phyloP scores from a whole-genome alignment of 331 rosid genomes.

The Pyracantha coccinea region DNA sequence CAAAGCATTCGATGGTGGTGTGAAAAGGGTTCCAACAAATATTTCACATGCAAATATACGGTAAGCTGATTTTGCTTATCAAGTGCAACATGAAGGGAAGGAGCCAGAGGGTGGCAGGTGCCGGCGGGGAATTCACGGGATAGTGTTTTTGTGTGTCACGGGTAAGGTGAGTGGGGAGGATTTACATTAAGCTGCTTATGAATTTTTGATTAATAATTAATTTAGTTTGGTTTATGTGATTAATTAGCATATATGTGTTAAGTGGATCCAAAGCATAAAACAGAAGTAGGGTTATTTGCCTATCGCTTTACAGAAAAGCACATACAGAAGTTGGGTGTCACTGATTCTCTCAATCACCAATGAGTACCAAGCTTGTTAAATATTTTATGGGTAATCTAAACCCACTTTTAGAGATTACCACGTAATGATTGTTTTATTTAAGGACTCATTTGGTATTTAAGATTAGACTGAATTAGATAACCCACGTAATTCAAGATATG shows the following conservation, averaged over 20 bases:
- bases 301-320: not conserved
- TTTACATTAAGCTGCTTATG: not conserved
- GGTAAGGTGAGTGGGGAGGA: conserved; percentile 5
- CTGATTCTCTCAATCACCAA: not conserved
- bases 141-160: conserved; percentile 38
- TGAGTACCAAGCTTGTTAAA: not conserved
- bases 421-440: not conserved
- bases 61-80: conserved; percentile 27
- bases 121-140: conserved; percentile 42
- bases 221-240: not conserved
- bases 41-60: conserved; percentile 33
- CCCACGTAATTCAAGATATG: not conserved
- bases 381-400: not conserved
- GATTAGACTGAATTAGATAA: too few relatives aligned
- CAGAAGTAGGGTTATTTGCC: not conserved
- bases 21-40: conserved; percentile 1
- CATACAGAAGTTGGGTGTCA: not conserved
- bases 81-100: not conserved
- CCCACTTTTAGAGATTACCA: not conserved
- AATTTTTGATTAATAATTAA: not conserved
- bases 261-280: conserved; percentile 8
- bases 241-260: not conserved
- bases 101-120: conserved; percentile 29
- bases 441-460: not conserved
- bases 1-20: not conserved